Conservation (phyloP, 139 green algal genomes). For the Coelastrella sp. region DNA sequence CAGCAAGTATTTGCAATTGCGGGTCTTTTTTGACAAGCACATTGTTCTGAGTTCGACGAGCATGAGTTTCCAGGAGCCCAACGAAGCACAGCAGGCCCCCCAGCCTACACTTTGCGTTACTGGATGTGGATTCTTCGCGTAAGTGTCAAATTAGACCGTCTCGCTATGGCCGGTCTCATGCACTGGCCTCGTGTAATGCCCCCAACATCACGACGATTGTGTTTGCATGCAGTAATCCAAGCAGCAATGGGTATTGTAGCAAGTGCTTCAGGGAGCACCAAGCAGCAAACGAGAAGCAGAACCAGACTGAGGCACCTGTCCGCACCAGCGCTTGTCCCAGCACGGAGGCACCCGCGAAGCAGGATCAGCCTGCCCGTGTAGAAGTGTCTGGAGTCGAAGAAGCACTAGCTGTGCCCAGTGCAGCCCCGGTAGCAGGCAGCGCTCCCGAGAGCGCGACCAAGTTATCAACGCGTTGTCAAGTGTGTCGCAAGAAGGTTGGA, state of each 20-base stretch:
- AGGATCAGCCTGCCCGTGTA: conserved; percentile 12
- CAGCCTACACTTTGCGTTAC: conserved; percentile 68
- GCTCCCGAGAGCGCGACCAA: conserved; percentile 3
- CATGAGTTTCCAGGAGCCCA: conserved; percentile 29
- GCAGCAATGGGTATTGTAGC: conserved; percentile 60
- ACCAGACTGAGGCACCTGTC: not conserved
- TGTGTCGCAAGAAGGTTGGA: conserved; percentile 82
- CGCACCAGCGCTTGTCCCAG: conserved; percentile 2
- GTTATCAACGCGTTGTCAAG: conserved; percentile 4
- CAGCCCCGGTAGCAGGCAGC: not conserved
- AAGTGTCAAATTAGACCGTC: conserved; percentile 39
- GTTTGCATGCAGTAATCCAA: conserved; percentile 1
- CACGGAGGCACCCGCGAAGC: not conserved
- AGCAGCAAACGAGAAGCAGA: conserved; percentile 33
- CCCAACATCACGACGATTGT: not conserved
- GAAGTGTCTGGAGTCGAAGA: not conserved
- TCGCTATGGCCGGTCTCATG: not conserved
- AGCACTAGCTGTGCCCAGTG: not conserved
- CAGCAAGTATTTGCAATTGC: no score
- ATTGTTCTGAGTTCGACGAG: no score
- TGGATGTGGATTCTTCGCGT: conserved; percentile 84
- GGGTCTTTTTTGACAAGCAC: no score
- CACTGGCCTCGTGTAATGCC: not conserved
- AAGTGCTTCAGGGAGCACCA: conserved; percentile 76
- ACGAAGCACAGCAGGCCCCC: not conserved